Evolutionary conservation across 257 asterid genomes (phyloP).

Genomic region (Nicotiana knightiana): DNA sequence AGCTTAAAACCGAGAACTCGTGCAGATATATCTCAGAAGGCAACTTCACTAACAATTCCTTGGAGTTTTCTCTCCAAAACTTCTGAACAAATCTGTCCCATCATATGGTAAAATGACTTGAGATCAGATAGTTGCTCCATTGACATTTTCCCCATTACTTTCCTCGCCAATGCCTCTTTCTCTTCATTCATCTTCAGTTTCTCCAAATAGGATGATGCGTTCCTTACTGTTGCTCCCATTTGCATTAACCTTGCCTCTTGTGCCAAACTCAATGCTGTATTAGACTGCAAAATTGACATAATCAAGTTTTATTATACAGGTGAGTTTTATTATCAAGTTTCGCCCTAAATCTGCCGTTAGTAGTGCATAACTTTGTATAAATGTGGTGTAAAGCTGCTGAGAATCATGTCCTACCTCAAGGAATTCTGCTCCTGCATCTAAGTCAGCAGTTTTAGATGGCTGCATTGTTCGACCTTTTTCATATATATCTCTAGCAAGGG

Average conservation of each 20-base stretch:
- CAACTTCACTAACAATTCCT: constrained; percentile 21
- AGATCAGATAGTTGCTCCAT: constrained; percentile 35
- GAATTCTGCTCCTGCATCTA: constrained; percentile 31
- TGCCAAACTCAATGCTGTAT: constrained; percentile 34
- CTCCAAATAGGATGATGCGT: constrained; percentile 24
- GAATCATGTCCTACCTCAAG: constrained; percentile 23
- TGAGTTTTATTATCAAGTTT: no score
- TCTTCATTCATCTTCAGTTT: constrained; percentile 30
- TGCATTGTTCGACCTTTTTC: constrained; percentile 6
- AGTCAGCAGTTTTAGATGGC: constrained; percentile 16
- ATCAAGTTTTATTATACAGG: not conserved
- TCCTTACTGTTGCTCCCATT: constrained; percentile 51
- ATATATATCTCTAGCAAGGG: constrained; percentile 33
- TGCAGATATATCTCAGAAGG: constrained; percentile 6
- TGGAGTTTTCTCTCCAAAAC: constrained; percentile 31
- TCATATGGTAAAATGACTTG: constrained; percentile 33
- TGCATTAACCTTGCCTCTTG: constrained; percentile 39
- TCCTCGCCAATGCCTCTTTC: constrained; percentile 33
- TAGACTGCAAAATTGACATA: constrained; percentile 20
- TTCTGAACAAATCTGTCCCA: constrained; percentile 39
- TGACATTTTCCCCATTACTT: constrained; percentile 36
- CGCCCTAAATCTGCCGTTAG: no score
- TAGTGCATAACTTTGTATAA: no score
- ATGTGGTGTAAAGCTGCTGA: not conserved
- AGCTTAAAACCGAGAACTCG: not conserved